These are phyloP conservation scores for Epichloe brachyelytri DNA, from an alignment of 2,329 filamentous ascomycete species.

Conservation along the genomic window DNA sequence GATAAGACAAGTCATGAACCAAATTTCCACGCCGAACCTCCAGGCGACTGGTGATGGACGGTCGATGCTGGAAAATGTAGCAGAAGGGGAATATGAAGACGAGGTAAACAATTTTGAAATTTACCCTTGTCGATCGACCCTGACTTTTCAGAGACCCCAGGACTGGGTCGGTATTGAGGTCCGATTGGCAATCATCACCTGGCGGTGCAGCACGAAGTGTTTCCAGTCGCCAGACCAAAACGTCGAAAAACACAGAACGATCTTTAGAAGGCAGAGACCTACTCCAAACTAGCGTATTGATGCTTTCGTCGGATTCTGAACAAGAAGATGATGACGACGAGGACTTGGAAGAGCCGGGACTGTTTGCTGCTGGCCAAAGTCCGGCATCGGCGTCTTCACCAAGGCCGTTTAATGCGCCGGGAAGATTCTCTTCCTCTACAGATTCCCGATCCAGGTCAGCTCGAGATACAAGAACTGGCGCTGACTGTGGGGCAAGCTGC, in stretches of 20 bases:
- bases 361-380: neutral
- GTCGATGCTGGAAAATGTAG: neutral
- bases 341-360: conserved; percentile 1
- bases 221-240: conserved; percentile 41
- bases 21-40: conserved; percentile 9
- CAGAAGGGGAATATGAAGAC: neutral
- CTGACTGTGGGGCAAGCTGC: neutral
- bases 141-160: conserved; percentile 11
- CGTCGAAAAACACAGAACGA: conserved; percentile 32
- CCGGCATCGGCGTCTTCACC: neutral
- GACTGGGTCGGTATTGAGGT: conserved; percentile 6
- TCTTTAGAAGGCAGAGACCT: conserved; percentile 39
- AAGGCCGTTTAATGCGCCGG: neutral
- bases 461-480: conserved; percentile 4
- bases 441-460: conserved; percentile 7
- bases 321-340: conserved; percentile 22
- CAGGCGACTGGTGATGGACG: neutral
- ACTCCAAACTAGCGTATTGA: conserved; percentile 41
- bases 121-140: neutral
- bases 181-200: conserved; percentile 18
- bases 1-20: conserved; percentile 28
- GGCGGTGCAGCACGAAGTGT: conserved; percentile 36
- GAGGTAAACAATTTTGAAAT: neutral
- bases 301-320: conserved; percentile 45
- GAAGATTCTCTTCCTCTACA: conserved; percentile 5